phyloP scores from a whole-genome alignment of 2,329 filamentous ascomycete genomes.

The Aulographum hederae region DNA sequence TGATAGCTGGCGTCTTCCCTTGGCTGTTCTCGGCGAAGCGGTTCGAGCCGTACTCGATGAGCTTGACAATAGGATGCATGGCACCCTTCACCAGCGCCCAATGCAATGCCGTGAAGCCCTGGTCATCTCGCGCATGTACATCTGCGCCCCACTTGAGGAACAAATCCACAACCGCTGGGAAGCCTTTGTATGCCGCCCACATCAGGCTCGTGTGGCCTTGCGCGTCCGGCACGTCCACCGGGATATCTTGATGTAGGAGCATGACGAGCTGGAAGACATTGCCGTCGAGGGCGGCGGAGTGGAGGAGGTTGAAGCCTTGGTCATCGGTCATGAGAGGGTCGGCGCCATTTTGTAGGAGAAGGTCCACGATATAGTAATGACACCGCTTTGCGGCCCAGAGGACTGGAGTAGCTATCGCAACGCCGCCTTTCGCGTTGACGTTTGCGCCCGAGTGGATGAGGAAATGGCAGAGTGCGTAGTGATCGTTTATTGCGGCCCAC shows the following conservation, averaged over 20 bases:
- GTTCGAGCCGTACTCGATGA: conserved; percentile 90
- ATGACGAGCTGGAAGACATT: conserved; percentile 81
- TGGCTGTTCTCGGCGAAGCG: conserved; percentile 76
- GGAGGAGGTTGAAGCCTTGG: conserved; percentile 94
- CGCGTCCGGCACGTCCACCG: conserved; percentile 75
- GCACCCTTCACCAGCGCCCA: conserved; percentile 95
- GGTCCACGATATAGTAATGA: conserved; percentile 89
- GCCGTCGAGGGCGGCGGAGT: conserved; percentile 92
- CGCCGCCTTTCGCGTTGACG: conserved; percentile 88
- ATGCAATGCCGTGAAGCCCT: conserved; percentile 85
- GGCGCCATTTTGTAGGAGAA: conserved; percentile 78
- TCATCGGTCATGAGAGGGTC: conserved; percentile 84
- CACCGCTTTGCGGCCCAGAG: conserved; percentile 96
- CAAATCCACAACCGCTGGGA: conserved; percentile 75
- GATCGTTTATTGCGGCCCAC: conserved; percentile 99
- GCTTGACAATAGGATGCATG: conserved; percentile 72
- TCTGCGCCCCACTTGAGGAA: conserved; percentile 91
- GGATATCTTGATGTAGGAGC: conserved; percentile 85
- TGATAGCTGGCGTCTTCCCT: conserved; percentile 76
- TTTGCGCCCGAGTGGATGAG: conserved; percentile 73
- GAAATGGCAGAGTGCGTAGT: conserved; percentile 93
- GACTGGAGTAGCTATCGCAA: conserved; percentile 80
- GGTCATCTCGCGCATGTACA: conserved; percentile 76
- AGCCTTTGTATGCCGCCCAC: conserved; percentile 99
- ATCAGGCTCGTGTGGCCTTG: conserved; percentile 90